These are phyloP conservation scores for Coccinonectria pachysandricola DNA, from an alignment of 2,329 filamentous ascomycete genomes.

Conservation along the genomic window DNA sequence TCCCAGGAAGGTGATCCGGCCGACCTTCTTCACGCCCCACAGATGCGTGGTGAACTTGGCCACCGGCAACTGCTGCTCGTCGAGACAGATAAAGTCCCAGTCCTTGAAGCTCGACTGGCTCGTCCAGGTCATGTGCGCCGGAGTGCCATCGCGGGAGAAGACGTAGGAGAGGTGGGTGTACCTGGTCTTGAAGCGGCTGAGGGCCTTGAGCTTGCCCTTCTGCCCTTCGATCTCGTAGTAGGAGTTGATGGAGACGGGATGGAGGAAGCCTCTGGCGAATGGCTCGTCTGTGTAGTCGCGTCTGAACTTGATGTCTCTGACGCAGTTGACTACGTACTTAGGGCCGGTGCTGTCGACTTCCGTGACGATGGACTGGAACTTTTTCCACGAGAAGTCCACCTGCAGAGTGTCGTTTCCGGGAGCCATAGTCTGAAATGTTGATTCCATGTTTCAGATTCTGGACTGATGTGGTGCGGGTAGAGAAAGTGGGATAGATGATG, in stretches of 20 bases:
- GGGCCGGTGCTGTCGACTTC: slow-evolving; percentile 4
- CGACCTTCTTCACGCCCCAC: slow-evolving; percentile 8
- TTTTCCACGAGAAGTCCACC: slow-evolving; percentile 12
- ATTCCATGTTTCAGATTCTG: too few species aligned
- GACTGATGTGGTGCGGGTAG: too few species aligned
- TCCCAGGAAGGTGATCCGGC: slow-evolving; percentile 11
- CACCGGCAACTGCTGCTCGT: slow-evolving; percentile 10
- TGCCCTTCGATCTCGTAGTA: slow-evolving; percentile 12
- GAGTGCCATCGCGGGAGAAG: slow-evolving; percentile 7
- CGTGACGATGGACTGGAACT: slow-evolving; percentile 6
- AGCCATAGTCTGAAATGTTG: too few species aligned
- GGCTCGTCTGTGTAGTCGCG: slow-evolving; percentile 1
- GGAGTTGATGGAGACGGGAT: slow-evolving; percentile 11
- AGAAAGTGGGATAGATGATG: too few species aligned
- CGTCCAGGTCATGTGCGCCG: slow-evolving; percentile 11
- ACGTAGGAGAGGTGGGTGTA: slow-evolving; percentile 13
- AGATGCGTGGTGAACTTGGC: slow-evolving; percentile 11
- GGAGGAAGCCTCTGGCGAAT: slow-evolving; percentile 10
- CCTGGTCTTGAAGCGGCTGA: slow-evolving; percentile 10
- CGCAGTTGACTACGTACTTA: too few species aligned
- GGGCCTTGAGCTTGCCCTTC: slow-evolving; percentile 13
- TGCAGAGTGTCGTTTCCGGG: slow-evolving; percentile 2
- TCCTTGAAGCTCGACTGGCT: slow-evolving; percentile 9
- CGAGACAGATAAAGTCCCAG: slow-evolving; percentile 14
- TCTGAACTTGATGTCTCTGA: slow-evolving; percentile 7